These are phyloP conservation scores for Venturia effusa DNA, from an alignment of 2,329 filamentous ascomycete genomes.

Conservation along the genomic window DNA sequence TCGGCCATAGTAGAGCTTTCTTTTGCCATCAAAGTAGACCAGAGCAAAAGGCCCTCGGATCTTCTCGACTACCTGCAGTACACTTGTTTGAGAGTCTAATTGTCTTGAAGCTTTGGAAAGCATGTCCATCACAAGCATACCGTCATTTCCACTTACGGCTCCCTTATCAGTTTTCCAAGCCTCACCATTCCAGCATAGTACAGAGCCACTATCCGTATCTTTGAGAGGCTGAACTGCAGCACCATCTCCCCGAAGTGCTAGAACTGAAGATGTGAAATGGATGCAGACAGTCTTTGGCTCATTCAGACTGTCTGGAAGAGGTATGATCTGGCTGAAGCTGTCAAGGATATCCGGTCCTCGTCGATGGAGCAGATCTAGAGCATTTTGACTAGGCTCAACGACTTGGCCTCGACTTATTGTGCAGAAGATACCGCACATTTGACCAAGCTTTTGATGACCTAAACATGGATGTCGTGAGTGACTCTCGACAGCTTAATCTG, in stretches of 20 bases:
- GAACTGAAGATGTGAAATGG: conserved; percentile 69
- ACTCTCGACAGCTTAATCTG: neutral
- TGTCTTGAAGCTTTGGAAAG: conserved; percentile 32
- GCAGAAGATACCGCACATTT: conserved; percentile 15
- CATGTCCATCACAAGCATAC: conserved; percentile 52
- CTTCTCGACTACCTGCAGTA: conserved; percentile 19
- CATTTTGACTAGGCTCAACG: neutral
- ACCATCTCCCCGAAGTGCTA: conserved; percentile 72
- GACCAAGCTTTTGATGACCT: conserved; percentile 2
- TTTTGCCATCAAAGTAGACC: conserved; percentile 62
- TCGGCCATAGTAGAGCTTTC: conserved; percentile 66
- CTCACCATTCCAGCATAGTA: conserved; percentile 96
- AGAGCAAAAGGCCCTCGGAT: conserved; percentile 74
- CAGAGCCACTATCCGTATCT: conserved; percentile 44
- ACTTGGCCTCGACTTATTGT: conserved; percentile 8
- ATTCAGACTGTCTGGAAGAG: neutral
- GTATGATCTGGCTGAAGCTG: neutral
- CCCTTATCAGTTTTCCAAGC: conserved; percentile 65
- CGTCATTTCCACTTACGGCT: conserved; percentile 65
- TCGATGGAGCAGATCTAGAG: neutral
- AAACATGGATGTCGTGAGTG: neutral
- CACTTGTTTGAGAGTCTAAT: conserved; percentile 12
- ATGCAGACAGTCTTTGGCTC: conserved; percentile 32
- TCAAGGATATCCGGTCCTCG: conserved; percentile 11
- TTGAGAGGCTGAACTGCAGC: conserved; percentile 64